Evolutionary conservation across 495 filamentous ascomycete species (phyloP).

Genomic region (Chaetomium tenue): DNA sequence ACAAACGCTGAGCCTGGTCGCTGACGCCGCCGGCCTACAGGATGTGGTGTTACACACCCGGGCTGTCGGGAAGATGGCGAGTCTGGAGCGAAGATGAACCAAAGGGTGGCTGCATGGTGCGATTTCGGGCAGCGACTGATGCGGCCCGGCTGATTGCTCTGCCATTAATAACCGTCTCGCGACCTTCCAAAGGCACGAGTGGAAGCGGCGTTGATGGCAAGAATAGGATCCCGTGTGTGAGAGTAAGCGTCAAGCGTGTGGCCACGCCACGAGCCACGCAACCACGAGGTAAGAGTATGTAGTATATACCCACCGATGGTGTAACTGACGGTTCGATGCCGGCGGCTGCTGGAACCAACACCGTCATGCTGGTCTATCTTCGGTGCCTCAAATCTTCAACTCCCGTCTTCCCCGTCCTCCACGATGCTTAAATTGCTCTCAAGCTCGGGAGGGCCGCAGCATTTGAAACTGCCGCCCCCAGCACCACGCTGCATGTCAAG

Average conservation of each 20-base stretch:
- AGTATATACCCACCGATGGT: neutral
- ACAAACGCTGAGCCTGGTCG: neutral
- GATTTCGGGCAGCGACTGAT: neutral
- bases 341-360: conserved; percentile 1
- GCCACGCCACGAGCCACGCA: neutral
- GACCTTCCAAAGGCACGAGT: neutral
- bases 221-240: conserved; percentile 3
- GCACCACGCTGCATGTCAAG: conserved; percentile 1
- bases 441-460: neutral
- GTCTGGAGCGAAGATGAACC: neutral
- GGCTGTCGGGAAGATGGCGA: neutral
- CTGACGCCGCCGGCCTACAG: neutral
- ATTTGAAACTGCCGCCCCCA: conserved; percentile 15
- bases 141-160: neutral
- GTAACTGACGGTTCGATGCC: neutral
- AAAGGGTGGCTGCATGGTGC: conserved; percentile 2
- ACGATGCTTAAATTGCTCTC: neutral
- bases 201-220: conserved; percentile 3
- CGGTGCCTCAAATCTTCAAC: neutral
- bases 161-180: neutral
- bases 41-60: neutral
- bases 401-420: neutral
- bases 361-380: neutral
- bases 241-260: conserved; percentile 2
- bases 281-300: neutral